Conservation (phyloP, 495 filamentous ascomycete genomes). For the Opeltia flavorubescens region DNA sequence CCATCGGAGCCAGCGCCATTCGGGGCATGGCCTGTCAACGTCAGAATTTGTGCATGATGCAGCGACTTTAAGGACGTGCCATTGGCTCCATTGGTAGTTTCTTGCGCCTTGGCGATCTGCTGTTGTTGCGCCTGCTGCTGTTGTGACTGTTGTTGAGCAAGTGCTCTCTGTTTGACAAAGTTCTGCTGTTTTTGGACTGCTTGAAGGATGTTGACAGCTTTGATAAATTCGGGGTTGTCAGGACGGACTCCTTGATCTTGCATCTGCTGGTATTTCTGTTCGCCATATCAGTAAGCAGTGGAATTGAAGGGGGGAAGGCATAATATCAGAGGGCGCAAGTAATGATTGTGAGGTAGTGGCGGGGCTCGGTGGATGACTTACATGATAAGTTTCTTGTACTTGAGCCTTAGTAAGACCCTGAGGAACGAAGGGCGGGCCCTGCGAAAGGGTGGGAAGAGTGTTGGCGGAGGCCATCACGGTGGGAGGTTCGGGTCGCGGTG, state of each 20-base stretch:
- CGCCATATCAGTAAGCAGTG: slow-evolving; percentile 18
- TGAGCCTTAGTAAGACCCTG: slow-evolving; percentile 44
- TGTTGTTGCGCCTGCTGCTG: slow-evolving; percentile 32
- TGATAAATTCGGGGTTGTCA: slow-evolving; percentile 68
- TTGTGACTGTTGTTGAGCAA: slow-evolving; percentile 21
- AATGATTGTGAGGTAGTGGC: not conserved
- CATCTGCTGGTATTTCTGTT: slow-evolving; percentile 70
- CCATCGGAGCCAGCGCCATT: slow-evolving; percentile 20
- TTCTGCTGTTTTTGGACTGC: slow-evolving; percentile 49
- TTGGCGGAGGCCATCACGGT: slow-evolving; percentile 63
- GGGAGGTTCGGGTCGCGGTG: not conserved
- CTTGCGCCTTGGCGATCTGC: slow-evolving; percentile 25
- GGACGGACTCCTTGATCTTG: slow-evolving; percentile 57
- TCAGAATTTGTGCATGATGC: not conserved
- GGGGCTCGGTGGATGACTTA: slow-evolving; percentile 22
- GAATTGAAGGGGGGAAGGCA: slow-evolving; percentile 1
- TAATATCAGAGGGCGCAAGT: not conserved
- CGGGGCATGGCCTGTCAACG: slow-evolving; percentile 12
- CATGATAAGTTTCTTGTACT: slow-evolving; percentile 45
- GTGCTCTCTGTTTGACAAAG: slow-evolving; percentile 29
- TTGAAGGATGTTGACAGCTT: slow-evolving; percentile 51
- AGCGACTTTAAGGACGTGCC: slow-evolving; percentile 20
- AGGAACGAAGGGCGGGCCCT: slow-evolving; percentile 40
- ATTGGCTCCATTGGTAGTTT: slow-evolving; percentile 35
- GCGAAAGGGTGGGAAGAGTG: slow-evolving; percentile 47